Evolutionary conservation across 2,329 filamentous ascomycete genomes (phyloP).

Genomic region (Colletotrichum phormii): DNA sequence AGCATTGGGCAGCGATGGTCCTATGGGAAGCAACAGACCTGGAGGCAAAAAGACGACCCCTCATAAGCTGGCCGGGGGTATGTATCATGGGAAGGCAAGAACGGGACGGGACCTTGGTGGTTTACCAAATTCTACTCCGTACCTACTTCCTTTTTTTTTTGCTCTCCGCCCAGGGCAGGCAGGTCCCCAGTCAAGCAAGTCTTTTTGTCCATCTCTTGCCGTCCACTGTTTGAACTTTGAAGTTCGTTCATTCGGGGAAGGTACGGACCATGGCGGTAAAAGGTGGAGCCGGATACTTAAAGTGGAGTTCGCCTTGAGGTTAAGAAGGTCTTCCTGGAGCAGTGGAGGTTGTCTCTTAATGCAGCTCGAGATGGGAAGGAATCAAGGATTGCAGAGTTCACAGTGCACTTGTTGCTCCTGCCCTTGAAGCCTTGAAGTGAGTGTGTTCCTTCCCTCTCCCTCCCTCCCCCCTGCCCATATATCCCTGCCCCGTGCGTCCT

Average conservation of each 20-base stretch:
- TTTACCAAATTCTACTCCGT: not conserved
- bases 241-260: conserved; percentile 19
- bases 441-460: not conserved
- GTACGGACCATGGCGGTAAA: conserved; percentile 21
- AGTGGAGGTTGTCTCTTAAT: not conserved
- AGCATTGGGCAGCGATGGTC: conserved; percentile 42
- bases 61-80: conserved; percentile 15
- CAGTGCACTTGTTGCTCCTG: not conserved
- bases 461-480: not conserved
- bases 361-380: not conserved
- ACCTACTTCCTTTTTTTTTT: too few species aligned
- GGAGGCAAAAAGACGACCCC: conserved; percentile 18
- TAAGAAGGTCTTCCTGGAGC: not conserved
- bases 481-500: conserved; percentile 4
- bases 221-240: conserved; percentile 20
- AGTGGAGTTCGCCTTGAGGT: not conserved
- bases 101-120: conserved; percentile 4
- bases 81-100: not conserved
- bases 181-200: not conserved
- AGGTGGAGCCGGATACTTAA: not conserved
- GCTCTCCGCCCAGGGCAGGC: not conserved
- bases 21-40: conserved; percentile 17
- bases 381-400: not conserved
- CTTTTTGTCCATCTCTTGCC: not conserved
- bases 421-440: too few species aligned